phyloP scores from a whole-genome alignment of 2,329 filamentous ascomycete genomes.

The Harringtonia aguacate region DNA sequence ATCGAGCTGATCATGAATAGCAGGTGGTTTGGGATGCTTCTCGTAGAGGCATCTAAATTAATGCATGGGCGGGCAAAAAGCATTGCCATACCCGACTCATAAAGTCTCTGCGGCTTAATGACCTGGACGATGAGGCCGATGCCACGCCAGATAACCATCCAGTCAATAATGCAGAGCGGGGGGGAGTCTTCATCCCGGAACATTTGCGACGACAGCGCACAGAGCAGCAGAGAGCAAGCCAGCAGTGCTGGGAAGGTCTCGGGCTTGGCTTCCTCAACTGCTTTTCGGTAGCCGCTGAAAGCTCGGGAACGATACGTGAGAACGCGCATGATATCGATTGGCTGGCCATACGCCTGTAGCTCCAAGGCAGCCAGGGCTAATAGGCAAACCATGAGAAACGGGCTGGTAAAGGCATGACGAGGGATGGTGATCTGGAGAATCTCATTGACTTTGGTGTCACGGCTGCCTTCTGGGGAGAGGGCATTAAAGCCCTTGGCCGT shows the following conservation, averaged over 20 bases:
- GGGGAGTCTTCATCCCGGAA: constrained; percentile 36
- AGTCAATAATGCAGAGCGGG: constrained; percentile 41
- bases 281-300: constrained; percentile 39
- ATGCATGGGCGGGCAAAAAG: constrained; percentile 40
- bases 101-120: constrained; percentile 19
- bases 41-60: constrained; percentile 29
- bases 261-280: constrained; percentile 34
- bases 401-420: constrained; percentile 37
- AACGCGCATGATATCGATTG: constrained; percentile 27
- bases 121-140: constrained; percentile 37
- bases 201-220: constrained; percentile 36
- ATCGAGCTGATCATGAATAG: constrained; percentile 39
- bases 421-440: constrained; percentile 36
- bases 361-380: constrained; percentile 40
- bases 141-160: constrained; percentile 45
- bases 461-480: constrained; percentile 30
- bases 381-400: constrained; percentile 45
- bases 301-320: constrained; percentile 36
- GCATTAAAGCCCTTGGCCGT: constrained; percentile 33
- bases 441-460: constrained; percentile 24
- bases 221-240: constrained; percentile 39
- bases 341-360: constrained; percentile 25
- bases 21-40: constrained; percentile 34
- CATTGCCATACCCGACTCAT: constrained; percentile 30
- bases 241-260: constrained; percentile 38